phyloP scores from a whole-genome alignment of 2,329 filamentous ascomycete species.

The Lizonia empirigonia region DNA sequence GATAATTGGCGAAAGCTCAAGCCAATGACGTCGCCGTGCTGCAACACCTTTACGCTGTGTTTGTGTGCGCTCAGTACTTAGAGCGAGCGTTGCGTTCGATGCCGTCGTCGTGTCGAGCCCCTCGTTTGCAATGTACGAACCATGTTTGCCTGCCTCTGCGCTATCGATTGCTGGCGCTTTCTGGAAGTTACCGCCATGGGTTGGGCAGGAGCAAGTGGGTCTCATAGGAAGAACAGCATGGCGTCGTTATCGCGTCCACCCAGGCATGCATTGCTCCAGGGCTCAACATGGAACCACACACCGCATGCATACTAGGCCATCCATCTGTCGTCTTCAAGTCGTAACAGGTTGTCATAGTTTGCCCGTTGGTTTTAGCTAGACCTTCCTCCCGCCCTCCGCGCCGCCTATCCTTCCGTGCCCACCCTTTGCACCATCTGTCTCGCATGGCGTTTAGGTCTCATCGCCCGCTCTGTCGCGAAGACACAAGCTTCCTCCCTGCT shows the following conservation, averaged over 20 bases:
- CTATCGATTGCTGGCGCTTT: constrained; percentile 5
- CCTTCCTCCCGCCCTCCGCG: constrained; percentile 17
- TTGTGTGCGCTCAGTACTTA: constrained; percentile 7
- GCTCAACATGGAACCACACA: not conserved
- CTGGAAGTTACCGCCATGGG: constrained; percentile 1
- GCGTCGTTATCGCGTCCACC: constrained; percentile 11
- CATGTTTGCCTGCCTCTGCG: not conserved
- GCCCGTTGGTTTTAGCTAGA: constrained; percentile 14
- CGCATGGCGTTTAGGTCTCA: constrained; percentile 10
- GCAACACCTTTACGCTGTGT: constrained; percentile 9
- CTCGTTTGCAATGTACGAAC: not conserved
- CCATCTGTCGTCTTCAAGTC: not conserved
- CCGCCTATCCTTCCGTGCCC: constrained; percentile 11
- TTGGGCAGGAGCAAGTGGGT: constrained; percentile 15
- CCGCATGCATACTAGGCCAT: not conserved
- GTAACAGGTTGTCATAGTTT: constrained; percentile 8
- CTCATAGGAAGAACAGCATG: constrained; percentile 4
- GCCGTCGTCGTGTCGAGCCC: not conserved
- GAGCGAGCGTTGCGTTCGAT: constrained; percentile 5
- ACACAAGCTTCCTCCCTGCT: constrained; percentile 18
- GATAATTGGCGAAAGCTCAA: constrained; percentile 27
- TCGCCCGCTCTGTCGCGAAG: constrained; percentile 16
- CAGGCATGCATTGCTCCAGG: constrained; percentile 8
- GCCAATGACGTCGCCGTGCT: constrained; percentile 34
- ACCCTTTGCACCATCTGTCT: constrained; percentile 20